Percentiles rank a stretch among this genome's conserved stretches.
These are phyloP conservation scores for Phytophthora pluvialis DNA, from an alignment of 352 stramenopile genomes.

Conservation along the genomic window DNA sequence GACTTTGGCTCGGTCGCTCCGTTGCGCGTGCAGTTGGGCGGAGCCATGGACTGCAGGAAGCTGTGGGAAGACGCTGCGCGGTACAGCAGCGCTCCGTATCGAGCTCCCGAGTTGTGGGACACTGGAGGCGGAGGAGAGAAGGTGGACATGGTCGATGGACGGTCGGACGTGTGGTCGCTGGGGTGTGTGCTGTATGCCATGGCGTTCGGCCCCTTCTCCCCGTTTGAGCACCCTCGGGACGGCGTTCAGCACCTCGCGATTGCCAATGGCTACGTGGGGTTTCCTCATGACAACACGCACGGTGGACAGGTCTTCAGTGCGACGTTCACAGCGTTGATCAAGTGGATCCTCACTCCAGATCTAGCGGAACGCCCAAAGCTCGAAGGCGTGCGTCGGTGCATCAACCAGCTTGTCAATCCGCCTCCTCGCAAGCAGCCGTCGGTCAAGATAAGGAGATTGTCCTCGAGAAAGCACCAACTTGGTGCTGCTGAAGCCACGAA, in stretches of 20 bases:
- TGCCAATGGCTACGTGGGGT: conserved; percentile 71
- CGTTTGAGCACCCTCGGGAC: conserved; percentile 81
- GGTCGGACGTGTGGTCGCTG: conserved; percentile 91
- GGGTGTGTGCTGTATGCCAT: conserved; percentile 92
- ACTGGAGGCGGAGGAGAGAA: conserved; percentile 29
- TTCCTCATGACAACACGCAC: conserved; percentile 32
- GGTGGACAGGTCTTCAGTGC: conserved; percentile 51
- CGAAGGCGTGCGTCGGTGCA: conserved; percentile 43
- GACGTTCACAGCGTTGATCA: conserved; percentile 66
- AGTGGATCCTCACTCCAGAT: conserved; percentile 77
- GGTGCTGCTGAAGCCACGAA: conserved; percentile 5
- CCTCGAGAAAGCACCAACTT: conserved; percentile 7
- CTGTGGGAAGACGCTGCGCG: conserved; percentile 85
- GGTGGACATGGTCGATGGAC: conserved; percentile 52
- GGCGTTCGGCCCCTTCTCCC: conserved; percentile 89
- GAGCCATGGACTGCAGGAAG: conserved; percentile 47
- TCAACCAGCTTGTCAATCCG: conserved; percentile 31
- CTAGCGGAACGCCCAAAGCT: conserved; percentile 66
- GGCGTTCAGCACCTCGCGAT: conserved; percentile 66
- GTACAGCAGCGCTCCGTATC: conserved; percentile 90
- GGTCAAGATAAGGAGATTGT: conserved; percentile 12
- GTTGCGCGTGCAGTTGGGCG: conserved; percentile 38
- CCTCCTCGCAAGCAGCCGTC: conserved; percentile 19
- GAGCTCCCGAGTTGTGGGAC: conserved; percentile 92
- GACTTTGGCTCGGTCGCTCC: conserved; percentile 78